Conservation (phyloP, 345 rosid species). For the Anacardium occidentale region DNA sequence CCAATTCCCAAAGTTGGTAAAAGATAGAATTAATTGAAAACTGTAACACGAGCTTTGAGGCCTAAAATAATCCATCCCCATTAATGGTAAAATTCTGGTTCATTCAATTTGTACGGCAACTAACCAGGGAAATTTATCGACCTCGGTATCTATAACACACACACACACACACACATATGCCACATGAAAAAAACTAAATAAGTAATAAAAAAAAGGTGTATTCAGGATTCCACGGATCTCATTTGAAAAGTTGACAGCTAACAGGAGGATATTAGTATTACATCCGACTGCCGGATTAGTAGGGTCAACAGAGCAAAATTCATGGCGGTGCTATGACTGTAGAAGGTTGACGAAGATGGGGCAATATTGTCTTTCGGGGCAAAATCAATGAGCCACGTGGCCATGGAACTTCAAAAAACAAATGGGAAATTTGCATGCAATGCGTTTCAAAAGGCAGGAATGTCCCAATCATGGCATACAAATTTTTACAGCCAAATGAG, state of each 20-base stretch:
- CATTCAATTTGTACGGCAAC: no score
- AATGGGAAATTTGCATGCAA: background rate
- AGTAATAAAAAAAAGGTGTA: no score
- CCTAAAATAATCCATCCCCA: no score
- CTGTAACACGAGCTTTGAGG: no score
- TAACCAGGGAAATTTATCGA: no score
- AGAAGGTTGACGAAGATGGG: background rate
- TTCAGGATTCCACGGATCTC: background rate
- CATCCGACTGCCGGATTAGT: background rate
- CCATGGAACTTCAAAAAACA: background rate
- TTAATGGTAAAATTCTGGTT: no score
- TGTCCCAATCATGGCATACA: background rate
- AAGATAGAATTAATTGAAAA: no score
- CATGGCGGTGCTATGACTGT: background rate
- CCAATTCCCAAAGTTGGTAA: no score
- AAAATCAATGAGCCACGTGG: background rate
- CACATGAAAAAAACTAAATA: background rate
- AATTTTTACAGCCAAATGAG: background rate
- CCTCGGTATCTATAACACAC: no score
- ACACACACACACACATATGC: no score
- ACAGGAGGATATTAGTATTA: background rate
- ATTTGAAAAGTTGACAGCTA: background rate
- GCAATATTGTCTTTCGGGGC: background rate
- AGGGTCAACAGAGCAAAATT: no score
- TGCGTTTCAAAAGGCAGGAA: background rate